Conservation (phyloP, 1,284 basidiomycete genomes). For the Peniophora sp. region DNA sequence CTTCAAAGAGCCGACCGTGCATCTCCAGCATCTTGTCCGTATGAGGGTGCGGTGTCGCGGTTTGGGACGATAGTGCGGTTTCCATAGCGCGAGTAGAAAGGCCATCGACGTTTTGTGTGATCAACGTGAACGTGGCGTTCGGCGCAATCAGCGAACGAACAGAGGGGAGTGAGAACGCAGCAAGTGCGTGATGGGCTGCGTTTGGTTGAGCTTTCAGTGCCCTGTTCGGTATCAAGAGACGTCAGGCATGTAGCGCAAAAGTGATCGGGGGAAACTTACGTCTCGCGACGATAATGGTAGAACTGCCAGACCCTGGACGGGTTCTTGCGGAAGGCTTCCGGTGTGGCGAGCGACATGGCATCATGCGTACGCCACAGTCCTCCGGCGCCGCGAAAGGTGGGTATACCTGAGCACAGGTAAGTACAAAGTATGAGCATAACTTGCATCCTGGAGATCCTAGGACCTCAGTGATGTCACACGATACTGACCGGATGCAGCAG, state of each 20-base stretch:
- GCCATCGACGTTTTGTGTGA: slow-evolving; percentile 66
- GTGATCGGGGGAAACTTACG: slow-evolving; percentile 25
- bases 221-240: background rate
- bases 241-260: background rate
- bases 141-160: slow-evolving; percentile 30
- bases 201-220: slow-evolving; percentile 38
- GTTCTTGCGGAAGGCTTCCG: slow-evolving; percentile 44
- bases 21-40: slow-evolving; percentile 44
- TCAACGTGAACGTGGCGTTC: slow-evolving; percentile 39
- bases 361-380: slow-evolving; percentile 55
- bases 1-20: slow-evolving; percentile 57
- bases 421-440: background rate
- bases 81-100: slow-evolving; percentile 26
- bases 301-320: slow-evolving; percentile 58
- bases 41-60: slow-evolving; percentile 7
- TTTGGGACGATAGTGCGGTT: slow-evolving; percentile 2
- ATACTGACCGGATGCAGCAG: slow-evolving; percentile 42
- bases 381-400: slow-evolving; percentile 54
- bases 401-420: slow-evolving; percentile 34
- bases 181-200: slow-evolving; percentile 45
- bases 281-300: slow-evolving; percentile 50
- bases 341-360: slow-evolving; percentile 48
- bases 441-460: background rate
- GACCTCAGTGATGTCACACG: background rate
- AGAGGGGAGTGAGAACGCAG: slow-evolving; percentile 34